Percentiles rank a stretch among this genome's conserved stretches.
phyloP scores from a whole-genome alignment of 2,329 filamentous ascomycete genomes.

The Cordyceps pruinosa region DNA sequence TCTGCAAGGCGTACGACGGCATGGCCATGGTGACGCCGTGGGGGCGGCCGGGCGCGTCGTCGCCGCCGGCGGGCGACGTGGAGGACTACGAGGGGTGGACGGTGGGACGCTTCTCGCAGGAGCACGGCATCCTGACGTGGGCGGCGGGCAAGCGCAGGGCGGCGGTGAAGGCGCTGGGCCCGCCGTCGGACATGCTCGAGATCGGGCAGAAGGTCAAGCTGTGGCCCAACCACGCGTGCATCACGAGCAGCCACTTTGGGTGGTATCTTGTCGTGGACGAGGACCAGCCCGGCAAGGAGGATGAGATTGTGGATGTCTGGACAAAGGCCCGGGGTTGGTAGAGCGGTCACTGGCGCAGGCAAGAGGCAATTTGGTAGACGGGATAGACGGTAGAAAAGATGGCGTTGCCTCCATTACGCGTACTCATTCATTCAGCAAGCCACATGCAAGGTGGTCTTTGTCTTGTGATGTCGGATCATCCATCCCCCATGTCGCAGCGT shows the following conservation, averaged over 20 bases:
- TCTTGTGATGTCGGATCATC: background rate
- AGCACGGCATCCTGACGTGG: constrained; percentile 69
- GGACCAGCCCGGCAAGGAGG: constrained; percentile 41
- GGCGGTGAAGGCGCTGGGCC: background rate
- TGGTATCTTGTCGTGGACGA: constrained; percentile 72
- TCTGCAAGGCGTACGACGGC: constrained; percentile 63
- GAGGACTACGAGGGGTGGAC: constrained; percentile 52
- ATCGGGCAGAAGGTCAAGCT: constrained; percentile 63
- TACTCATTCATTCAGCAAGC: background rate
- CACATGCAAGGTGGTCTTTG: background rate
- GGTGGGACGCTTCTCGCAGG: constrained; percentile 66
- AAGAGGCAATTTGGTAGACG: background rate
- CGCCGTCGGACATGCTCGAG: constrained; percentile 28
- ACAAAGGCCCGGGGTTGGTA: constrained; percentile 23
- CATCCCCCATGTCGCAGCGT: background rate
- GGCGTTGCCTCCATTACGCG: background rate
- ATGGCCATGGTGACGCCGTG: constrained; percentile 65
- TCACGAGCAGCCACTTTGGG: constrained; percentile 62
- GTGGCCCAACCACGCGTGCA: constrained; percentile 78
- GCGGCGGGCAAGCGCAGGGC: constrained; percentile 25
- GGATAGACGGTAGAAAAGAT: background rate
- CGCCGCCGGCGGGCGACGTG: constrained; percentile 22
- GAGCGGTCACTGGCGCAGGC: background rate
- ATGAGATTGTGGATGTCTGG: constrained; percentile 71
- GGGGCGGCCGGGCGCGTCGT: constrained; percentile 27